These are phyloP conservation scores for Sutorius eximius DNA, from an alignment of 1,284 basidiomycete species.

Conservation along the genomic window DNA sequence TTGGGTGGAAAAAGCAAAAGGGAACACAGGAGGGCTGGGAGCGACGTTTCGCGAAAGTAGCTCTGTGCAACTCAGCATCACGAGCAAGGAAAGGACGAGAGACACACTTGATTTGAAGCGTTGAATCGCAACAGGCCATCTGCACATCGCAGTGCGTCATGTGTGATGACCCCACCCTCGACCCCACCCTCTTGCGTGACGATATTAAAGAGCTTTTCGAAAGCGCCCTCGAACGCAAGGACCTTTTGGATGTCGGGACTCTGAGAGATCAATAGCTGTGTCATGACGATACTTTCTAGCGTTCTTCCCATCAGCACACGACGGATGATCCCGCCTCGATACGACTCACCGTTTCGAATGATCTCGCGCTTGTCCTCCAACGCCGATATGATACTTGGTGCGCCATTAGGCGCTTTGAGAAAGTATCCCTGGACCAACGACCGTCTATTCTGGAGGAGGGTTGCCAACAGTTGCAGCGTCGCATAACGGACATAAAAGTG, in stretches of 20 bases:
- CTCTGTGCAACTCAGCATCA: conserved; percentile 54
- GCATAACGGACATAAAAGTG: conserved; percentile 89
- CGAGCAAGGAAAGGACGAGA: not conserved
- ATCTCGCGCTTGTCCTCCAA: conserved; percentile 84
- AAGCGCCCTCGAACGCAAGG: conserved; percentile 94
- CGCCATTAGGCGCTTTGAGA: conserved; percentile 77
- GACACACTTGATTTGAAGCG: conserved; percentile 86
- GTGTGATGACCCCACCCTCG: conserved; percentile 87
- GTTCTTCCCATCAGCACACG: conserved; percentile 22
- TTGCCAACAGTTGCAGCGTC: conserved; percentile 81
- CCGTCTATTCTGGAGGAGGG: conserved; percentile 78
- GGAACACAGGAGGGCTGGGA: conserved; percentile 79
- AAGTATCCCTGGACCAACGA: conserved; percentile 86
- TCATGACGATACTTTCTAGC: conserved; percentile 78
- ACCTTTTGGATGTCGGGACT: conserved; percentile 97
- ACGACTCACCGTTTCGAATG: conserved; percentile 71
- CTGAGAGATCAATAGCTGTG: conserved; percentile 80
- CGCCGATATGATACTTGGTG: conserved; percentile 67
- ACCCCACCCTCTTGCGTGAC: conserved; percentile 87
- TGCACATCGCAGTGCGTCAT: conserved; percentile 84
- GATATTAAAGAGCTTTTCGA: conserved; percentile 93
- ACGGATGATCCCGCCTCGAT: not conserved
- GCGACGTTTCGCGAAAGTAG: conserved; percentile 92
- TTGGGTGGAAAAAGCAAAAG: conserved; percentile 85
- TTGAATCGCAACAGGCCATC: conserved; percentile 90